Conservation (phyloP, 2,329 filamentous ascomycete species). For the Phaeomoniella chlamydospora region DNA sequence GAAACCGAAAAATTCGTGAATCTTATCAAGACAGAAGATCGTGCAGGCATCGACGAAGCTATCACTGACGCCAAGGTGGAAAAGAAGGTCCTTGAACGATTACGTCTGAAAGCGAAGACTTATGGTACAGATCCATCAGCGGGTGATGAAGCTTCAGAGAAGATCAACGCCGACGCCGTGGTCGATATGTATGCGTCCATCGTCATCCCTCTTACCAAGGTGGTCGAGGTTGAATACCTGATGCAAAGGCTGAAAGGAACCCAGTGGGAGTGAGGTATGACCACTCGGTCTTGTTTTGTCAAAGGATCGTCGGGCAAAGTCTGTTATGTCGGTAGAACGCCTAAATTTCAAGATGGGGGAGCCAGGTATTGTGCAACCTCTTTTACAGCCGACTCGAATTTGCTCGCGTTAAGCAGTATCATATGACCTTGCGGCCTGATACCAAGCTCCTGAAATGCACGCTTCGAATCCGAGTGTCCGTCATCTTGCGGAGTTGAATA, state of each 20-base stretch:
- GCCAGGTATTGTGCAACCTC: constrained; percentile 62
- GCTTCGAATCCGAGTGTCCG: constrained; percentile 73
- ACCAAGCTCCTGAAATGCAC: constrained; percentile 87
- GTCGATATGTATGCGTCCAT: constrained; percentile 79
- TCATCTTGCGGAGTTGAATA: constrained; percentile 70
- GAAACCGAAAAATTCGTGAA: constrained; percentile 68
- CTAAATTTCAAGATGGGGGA: constrained; percentile 22
- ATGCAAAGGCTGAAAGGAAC: constrained; percentile 68
- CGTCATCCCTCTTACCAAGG: constrained; percentile 95
- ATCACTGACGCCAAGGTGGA: constrained; percentile 88
- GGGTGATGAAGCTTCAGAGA: constrained; percentile 34
- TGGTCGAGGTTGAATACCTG: constrained; percentile 93
- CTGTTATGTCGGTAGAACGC: constrained; percentile 1
- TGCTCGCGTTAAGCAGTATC: constrained; percentile 70
- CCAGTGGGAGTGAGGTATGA: constrained; percentile 25
- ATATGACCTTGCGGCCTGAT: constrained; percentile 72
- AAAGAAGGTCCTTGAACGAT: constrained; percentile 73
- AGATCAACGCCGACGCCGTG: constrained; percentile 87
- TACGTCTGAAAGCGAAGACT: constrained; percentile 78
- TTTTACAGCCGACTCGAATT: constrained; percentile 62
- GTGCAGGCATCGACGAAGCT: constrained; percentile 67
- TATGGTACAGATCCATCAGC: constrained; percentile 79
- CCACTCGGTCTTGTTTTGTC: background rate
- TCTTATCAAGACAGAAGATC: constrained; percentile 69
- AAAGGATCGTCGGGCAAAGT: background rate